A percentile compares a stretch with the other conserved stretches of the same genome.
Conservation (phyloP, 495 filamentous ascomycete species). For the Trichoderma virens region DNA sequence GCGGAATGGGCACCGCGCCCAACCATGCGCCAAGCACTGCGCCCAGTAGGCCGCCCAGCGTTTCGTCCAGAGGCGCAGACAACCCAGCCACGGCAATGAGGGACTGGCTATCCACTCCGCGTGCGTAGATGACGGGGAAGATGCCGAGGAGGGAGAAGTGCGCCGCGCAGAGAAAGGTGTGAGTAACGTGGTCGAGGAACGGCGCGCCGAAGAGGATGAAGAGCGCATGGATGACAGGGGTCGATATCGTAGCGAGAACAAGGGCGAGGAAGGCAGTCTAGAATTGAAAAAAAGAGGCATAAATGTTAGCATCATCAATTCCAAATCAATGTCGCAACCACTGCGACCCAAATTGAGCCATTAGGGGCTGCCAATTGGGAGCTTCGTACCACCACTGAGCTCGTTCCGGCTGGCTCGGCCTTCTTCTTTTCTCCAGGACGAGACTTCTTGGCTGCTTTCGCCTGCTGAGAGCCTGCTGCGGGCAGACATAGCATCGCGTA, state of each 20-base stretch:
- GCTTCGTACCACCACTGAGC: slow-evolving; percentile 27
- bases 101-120: slow-evolving; percentile 63
- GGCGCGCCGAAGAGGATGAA: slow-evolving; percentile 89
- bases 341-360: neutral
- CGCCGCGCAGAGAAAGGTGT: slow-evolving; percentile 71
- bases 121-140: slow-evolving; percentile 70
- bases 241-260: slow-evolving; percentile 48
- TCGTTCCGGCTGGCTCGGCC: slow-evolving; percentile 27
- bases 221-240: slow-evolving; percentile 52
- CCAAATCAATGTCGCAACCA: neutral
- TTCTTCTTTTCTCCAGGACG: slow-evolving; percentile 39
- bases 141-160: slow-evolving; percentile 72
- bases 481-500: slow-evolving; percentile 72
- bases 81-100: slow-evolving; percentile 66
- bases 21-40: slow-evolving; percentile 61
- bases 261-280: slow-evolving; percentile 58
- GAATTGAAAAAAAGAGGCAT: slow-evolving; percentile 12
- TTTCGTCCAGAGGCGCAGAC: slow-evolving; percentile 54
- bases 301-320: neutral
- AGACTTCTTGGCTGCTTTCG: slow-evolving; percentile 24
- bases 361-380: neutral
- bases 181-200: slow-evolving; percentile 66
- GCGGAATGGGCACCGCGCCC: slow-evolving; percentile 84
- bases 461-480: slow-evolving; percentile 41
- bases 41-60: slow-evolving; percentile 58